Percentiles rank a stretch among this genome's conserved stretches.
Evolutionary conservation across 2,329 filamentous ascomycete genomes (phyloP).

Genomic region (Stachybotrys chartarum): DNA sequence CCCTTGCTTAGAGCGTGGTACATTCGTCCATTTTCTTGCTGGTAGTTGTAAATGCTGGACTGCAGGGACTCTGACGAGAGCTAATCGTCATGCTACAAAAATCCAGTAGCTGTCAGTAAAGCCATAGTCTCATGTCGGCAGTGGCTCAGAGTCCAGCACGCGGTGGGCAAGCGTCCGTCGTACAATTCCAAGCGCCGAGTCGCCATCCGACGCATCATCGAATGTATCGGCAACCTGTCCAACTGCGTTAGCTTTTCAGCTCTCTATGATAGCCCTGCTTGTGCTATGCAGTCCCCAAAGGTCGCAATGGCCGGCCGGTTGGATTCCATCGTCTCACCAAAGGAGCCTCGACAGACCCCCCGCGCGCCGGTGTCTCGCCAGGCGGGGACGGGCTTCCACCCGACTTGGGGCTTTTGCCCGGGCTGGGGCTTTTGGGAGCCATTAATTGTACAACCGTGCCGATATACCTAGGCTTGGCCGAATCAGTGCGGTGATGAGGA

Average conservation of each 20-base stretch:
- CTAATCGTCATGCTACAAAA: neutral
- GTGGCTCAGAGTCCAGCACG: neutral
- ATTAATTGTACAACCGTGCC: neutral
- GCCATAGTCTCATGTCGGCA: neutral
- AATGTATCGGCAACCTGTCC: neutral
- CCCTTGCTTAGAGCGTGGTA: conserved; percentile 13
- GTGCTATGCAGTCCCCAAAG: no score
- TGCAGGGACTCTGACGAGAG: neutral
- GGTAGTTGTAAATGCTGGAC: conserved; percentile 6
- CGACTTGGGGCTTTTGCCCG: neutral
- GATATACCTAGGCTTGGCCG: no score
- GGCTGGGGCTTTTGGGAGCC: neutral
- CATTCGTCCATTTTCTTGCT: conserved; percentile 10
- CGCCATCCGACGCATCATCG: neutral
- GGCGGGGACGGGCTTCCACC: neutral
- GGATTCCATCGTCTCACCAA: neutral
- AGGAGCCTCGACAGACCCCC: neutral
- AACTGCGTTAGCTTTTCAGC: neutral
- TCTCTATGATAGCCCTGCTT: no score
- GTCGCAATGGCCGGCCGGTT: neutral
- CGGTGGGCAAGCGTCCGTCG: neutral
- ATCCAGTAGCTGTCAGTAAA: neutral
- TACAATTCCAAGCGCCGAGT: neutral
- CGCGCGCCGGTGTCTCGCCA: neutral
- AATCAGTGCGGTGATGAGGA: no score